phyloP scores from a whole-genome alignment of 257 asterid genomes.

The Thymus quinquecostatus region DNA sequence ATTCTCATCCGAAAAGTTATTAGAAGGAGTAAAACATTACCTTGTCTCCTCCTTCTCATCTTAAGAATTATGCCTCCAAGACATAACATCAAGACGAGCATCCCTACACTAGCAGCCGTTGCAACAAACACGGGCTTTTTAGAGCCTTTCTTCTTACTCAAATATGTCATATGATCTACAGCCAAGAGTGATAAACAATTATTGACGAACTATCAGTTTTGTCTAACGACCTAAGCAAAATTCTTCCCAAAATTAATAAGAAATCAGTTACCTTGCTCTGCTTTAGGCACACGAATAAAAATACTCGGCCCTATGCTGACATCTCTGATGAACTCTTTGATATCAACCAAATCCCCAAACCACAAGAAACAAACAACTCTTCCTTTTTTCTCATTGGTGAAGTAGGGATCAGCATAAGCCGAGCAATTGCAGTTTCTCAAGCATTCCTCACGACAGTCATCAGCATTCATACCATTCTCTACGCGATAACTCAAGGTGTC shows the following conservation, averaged over 20 bases:
- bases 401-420: too few species aligned
- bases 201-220: too few species aligned
- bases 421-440: too few species aligned
- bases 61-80: constrained; percentile 11
- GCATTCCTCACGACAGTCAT: too few species aligned
- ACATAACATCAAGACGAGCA: constrained; percentile 1
- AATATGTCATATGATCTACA: not conserved
- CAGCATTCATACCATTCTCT: too few species aligned
- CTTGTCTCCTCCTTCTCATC: not conserved
- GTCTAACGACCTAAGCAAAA: too few species aligned
- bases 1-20: constrained; percentile 34
- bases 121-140: not conserved
- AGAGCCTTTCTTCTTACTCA: not conserved
- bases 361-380: too few species aligned
- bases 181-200: too few species aligned
- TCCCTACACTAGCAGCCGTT: not conserved
- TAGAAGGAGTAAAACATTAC: not conserved
- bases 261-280: not conserved
- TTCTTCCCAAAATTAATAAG: not conserved
- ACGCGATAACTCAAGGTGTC: too few species aligned
- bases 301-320: not conserved
- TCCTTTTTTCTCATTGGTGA: too few species aligned
- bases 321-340: not conserved
- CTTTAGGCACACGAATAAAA: not conserved
- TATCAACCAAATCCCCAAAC: not conserved